Evolutionary conservation across 345 rosid genomes (phyloP), one percentile per base, ranked within the genome.

Genomic region (Linum lewisii): DNA sequence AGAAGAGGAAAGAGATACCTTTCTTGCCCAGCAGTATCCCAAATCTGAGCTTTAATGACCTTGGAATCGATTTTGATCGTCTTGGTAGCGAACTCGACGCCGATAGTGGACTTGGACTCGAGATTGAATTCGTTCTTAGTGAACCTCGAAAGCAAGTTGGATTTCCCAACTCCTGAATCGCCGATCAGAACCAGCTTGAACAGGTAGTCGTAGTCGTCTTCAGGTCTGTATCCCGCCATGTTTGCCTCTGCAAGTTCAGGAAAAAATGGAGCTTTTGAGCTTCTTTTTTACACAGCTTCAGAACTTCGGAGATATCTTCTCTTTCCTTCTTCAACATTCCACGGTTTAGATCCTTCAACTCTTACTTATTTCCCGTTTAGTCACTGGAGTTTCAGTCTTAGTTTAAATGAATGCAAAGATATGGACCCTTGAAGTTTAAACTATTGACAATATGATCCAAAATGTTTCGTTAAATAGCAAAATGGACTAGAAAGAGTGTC

Each of bases 171-270:
- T 18, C 54, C 54, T 7, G 54, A 51, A 21, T 51, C 54, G 8
- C 54, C 54, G n/a, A 51, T 51, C 54, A 51, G 54, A n/a, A 51
- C 54, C 54, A 51, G 54, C 54, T 51, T 51, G 21, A 51, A 51
- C 54, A 51, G 5, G 54, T 51, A 51, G 19, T 51, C 54, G 8
- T 51, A 51, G 21, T 51, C 54, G 3, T 51, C 54, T 21, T 51
- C 54, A 11, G 38, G 38, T 34, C 38, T 34, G 54, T 51, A 51
- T 7, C 54, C 54, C 15, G 54, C 54, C 54, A 51, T 51, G 8
- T 51, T 15, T 5, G 38, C 38, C 38, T 34, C 38, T 11, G 38
- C 38, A 34, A 34, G 38, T 11, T 34, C 38, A 34, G 38, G 5
- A 34, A 34, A 11, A n/a, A n/a, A n/a, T n/a, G n/a, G n/a, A n/a